Evolutionary conservation across 2,329 filamentous ascomycete species (phyloP).

Genomic region (Dothiorella sarmentorum): DNA sequence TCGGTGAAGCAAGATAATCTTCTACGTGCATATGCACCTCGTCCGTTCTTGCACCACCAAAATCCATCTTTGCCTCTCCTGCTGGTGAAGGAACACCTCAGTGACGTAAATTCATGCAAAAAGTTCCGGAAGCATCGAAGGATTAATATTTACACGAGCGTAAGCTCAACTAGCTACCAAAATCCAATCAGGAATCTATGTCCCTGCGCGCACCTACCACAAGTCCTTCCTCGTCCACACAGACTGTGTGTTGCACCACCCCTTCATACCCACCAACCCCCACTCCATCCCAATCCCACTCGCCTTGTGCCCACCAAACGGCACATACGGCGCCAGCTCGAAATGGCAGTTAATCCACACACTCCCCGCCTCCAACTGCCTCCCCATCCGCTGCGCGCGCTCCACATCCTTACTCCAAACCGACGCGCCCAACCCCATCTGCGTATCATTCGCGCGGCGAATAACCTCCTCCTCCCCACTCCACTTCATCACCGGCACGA

Average conservation of each 20-base stretch:
- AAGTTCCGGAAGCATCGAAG: too few relatives aligned
- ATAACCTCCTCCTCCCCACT: constrained; percentile 51
- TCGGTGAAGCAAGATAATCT: too few relatives aligned
- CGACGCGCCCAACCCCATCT: constrained; percentile 52
- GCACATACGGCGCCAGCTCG: constrained; percentile 40
- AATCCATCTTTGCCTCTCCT: too few relatives aligned
- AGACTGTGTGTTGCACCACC: constrained; percentile 50
- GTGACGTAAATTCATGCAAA: too few relatives aligned
- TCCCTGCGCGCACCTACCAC: too few relatives aligned
- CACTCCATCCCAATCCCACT: constrained; percentile 59
- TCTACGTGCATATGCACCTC: too few relatives aligned
- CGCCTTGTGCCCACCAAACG: constrained; percentile 61
- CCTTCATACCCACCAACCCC: constrained; percentile 57
- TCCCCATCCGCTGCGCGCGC: constrained; percentile 45
- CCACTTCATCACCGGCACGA: constrained; percentile 62
- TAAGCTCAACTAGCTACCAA: too few relatives aligned
- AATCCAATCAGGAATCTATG: too few relatives aligned
- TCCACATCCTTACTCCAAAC: constrained; percentile 51
- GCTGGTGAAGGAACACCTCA: too few relatives aligned
- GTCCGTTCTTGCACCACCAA: too few relatives aligned
- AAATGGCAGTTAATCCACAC: constrained; percentile 51
- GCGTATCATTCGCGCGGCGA: constrained; percentile 47
- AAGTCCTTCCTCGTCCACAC: constrained; percentile 11
- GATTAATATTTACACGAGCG: too few relatives aligned
- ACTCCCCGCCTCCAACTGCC: constrained; percentile 47